phyloP scores from a whole-genome alignment of 1,284 basidiomycete species.

The Meira miltonrushii region DNA sequence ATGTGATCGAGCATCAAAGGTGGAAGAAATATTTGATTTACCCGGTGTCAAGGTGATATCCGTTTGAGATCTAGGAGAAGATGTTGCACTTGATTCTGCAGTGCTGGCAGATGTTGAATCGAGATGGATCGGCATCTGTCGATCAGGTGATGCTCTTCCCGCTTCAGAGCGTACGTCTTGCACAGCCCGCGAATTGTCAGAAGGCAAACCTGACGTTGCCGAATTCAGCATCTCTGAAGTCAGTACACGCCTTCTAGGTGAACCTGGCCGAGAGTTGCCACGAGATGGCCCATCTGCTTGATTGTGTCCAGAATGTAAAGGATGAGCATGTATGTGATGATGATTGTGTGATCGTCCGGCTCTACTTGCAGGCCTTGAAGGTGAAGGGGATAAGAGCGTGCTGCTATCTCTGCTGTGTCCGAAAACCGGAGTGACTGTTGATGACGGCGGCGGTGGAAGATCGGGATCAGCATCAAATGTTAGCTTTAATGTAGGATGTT shows the following conservation, averaged over 20 bases:
- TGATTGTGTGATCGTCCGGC: background rate
- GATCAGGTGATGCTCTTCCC: too few relatives aligned
- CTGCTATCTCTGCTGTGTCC: conserved; percentile 9
- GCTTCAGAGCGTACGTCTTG: too few relatives aligned
- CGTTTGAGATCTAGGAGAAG: too few relatives aligned
- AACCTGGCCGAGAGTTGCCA: background rate
- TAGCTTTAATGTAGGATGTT: conserved; percentile 42
- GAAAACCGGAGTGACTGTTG: background rate
- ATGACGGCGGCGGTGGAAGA: conserved; percentile 10
- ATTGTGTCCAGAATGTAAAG: background rate
- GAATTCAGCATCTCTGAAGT: background rate
- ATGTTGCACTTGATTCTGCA: too few relatives aligned
- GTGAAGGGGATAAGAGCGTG: background rate
- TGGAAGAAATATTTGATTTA: too few relatives aligned
- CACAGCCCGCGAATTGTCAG: too few relatives aligned
- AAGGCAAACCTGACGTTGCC: too few relatives aligned
- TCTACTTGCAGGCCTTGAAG: conserved; percentile 8
- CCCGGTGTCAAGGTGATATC: too few relatives aligned
- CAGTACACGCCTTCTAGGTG: background rate
- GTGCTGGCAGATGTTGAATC: too few relatives aligned
- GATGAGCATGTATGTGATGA: background rate
- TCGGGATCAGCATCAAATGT: conserved; percentile 28
- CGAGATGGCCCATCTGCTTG: background rate
- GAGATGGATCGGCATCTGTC: too few relatives aligned
- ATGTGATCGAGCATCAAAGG: too few relatives aligned